These are phyloP conservation scores for Ceratobasidium sp. DNA, from an alignment of 1,284 basidiomycete genomes.

Conservation along the genomic window DNA sequence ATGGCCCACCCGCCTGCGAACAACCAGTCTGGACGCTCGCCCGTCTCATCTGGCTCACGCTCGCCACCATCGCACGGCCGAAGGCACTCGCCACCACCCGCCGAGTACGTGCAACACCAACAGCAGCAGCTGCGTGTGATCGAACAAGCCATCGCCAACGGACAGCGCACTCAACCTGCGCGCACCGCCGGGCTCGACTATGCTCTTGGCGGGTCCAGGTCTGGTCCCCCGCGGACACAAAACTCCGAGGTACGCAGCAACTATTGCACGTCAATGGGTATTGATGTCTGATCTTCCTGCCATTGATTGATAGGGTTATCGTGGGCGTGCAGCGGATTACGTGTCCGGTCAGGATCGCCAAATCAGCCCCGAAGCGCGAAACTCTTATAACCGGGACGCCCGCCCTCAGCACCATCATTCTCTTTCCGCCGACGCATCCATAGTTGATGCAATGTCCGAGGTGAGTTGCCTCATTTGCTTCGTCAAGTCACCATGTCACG, in stretches of 20 bases:
- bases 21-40: constrained; percentile 4
- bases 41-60: constrained; percentile 9
- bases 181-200: constrained; percentile 33
- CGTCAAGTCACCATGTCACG: constrained; percentile 1
- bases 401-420: constrained; percentile 23
- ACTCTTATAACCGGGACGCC: constrained; percentile 39
- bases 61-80: neutral
- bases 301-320: constrained; percentile 40
- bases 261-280: neutral
- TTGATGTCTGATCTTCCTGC: constrained; percentile 35
- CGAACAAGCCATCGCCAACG: constrained; percentile 32
- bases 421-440: constrained; percentile 33
- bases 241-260: constrained; percentile 11
- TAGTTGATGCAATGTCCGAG: constrained; percentile 18
- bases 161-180: constrained; percentile 33
- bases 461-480: neutral
- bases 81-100: constrained; percentile 12
- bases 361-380: constrained; percentile 34
- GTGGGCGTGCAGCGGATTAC: constrained; percentile 39
- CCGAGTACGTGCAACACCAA: constrained; percentile 17
- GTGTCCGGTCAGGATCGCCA: constrained; percentile 31
- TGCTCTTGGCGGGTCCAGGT: constrained; percentile 6
- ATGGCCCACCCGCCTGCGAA: neutral
- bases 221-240: neutral
- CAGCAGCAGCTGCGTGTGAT: constrained; percentile 28